phyloP scores from a whole-genome alignment of 768 basidiomycete genomes.

The Boletus huronensis region DNA sequence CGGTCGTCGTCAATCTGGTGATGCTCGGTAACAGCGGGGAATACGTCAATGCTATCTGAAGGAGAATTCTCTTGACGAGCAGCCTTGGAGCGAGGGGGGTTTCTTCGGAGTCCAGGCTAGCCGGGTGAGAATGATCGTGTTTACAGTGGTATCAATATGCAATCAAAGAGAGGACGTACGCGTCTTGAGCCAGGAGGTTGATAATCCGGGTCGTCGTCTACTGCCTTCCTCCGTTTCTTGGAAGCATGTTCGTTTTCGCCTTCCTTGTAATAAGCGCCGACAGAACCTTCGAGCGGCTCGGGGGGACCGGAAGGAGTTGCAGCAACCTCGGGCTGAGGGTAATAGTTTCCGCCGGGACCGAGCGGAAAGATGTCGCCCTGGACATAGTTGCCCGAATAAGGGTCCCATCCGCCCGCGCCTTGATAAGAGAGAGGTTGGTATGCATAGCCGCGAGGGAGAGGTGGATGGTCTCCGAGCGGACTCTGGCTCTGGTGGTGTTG shows the following conservation, averaged over 20 bases:
- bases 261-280: slow-evolving; percentile 31
- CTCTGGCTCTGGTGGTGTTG: slow-evolving; percentile 30
- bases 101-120: slow-evolving; percentile 43
- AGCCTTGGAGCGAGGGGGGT: slow-evolving; percentile 38
- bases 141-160: neutral
- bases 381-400: slow-evolving; percentile 35
- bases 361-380: slow-evolving; percentile 38
- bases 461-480: slow-evolving; percentile 31
- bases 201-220: slow-evolving; percentile 53
- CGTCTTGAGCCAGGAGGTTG: slow-evolving; percentile 46
- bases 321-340: slow-evolving; percentile 28
- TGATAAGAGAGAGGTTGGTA: slow-evolving; percentile 41
- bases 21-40: slow-evolving; percentile 17
- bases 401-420: slow-evolving; percentile 39
- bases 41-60: slow-evolving; percentile 20
- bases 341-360: slow-evolving; percentile 36
- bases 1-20: slow-evolving; percentile 39
- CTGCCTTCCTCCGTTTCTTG: slow-evolving; percentile 50
- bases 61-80: slow-evolving; percentile 28
- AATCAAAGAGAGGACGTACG: slow-evolving; percentile 40
- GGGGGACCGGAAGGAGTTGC: slow-evolving; percentile 10
- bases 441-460: slow-evolving; percentile 30
- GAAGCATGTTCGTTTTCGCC: slow-evolving; percentile 30
- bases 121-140: neutral
- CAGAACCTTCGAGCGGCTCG: slow-evolving; percentile 19